Conservation (phyloP, 192 early-diverging fungal species). For the Funneliformis mosseae region DNA sequence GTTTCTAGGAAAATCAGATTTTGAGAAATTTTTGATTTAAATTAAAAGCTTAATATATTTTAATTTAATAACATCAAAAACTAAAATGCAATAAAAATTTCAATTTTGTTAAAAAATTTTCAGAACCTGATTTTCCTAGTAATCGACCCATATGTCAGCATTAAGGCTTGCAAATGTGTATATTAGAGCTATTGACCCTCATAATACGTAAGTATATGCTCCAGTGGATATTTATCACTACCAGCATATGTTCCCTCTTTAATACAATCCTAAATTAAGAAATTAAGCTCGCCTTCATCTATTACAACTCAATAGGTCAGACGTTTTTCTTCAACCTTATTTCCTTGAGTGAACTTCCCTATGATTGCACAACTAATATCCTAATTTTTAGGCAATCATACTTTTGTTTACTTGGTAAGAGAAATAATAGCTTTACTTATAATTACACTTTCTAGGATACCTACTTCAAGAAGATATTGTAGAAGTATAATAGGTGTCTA, state of each 20-base stretch:
- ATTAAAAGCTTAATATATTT: too few species aligned
- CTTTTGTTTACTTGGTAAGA: slow-evolving; percentile 26
- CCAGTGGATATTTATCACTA: slow-evolving; percentile 10
- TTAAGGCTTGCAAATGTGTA: slow-evolving; percentile 10
- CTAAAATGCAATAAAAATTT: too few species aligned
- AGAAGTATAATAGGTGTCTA: slow-evolving; percentile 14
- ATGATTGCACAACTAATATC: slow-evolving; percentile 27
- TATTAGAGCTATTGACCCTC: slow-evolving; percentile 3
- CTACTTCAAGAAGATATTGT: slow-evolving; percentile 10
- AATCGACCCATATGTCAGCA: too few species aligned
- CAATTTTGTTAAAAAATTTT: too few species aligned
- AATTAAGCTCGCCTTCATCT: slow-evolving; percentile 18
- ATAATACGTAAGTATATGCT: too few species aligned
- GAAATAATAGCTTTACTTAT: slow-evolving; percentile 14
- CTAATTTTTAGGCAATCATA: slow-evolving; percentile 18
- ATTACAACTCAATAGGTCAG: slow-evolving; percentile 7
- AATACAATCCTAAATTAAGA: slow-evolving; percentile 17
- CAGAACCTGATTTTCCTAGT: too few species aligned
- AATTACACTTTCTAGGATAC: slow-evolving; percentile 21
- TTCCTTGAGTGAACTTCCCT: slow-evolving; percentile 8
- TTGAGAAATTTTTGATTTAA: too few species aligned
- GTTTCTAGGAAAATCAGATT: too few species aligned
- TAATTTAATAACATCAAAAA: too few species aligned
- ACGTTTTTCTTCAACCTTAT: slow-evolving; percentile 17
- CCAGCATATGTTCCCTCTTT: slow-evolving; percentile 4